Evolutionary conservation across 2,329 filamentous ascomycete species (phyloP).

Genomic region (Aspergillus versicolor): DNA sequence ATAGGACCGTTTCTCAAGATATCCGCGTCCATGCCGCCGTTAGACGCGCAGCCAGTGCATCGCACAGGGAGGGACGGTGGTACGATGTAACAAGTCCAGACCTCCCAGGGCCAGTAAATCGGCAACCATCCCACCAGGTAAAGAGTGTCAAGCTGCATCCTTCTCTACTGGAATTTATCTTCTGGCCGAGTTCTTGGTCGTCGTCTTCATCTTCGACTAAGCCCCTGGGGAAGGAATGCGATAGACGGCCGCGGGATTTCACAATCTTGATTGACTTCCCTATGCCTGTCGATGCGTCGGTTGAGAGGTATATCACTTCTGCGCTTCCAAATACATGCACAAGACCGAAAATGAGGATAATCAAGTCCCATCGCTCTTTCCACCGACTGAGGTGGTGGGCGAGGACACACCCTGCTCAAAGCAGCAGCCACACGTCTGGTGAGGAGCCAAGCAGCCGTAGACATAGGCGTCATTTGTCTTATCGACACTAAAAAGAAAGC

Average conservation of each 20-base stretch:
- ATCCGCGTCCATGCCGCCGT: background rate
- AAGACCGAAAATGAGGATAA: background rate
- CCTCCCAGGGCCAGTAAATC: too few species aligned
- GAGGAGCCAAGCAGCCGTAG: background rate
- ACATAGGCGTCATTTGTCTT: background rate
- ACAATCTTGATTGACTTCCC: background rate
- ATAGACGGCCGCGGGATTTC: background rate
- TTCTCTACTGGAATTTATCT: too few species aligned
- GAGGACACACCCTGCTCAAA: background rate
- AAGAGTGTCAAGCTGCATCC: too few species aligned
- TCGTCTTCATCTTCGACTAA: too few species aligned
- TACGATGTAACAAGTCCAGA: background rate
- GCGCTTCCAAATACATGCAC: background rate
- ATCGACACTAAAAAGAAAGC: background rate
- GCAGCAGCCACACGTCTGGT: background rate
- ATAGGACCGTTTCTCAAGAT: background rate
- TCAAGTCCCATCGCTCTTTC: background rate
- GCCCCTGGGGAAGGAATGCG: too few species aligned
- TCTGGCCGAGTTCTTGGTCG: too few species aligned
- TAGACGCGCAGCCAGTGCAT: background rate
- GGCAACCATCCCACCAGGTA: too few species aligned
- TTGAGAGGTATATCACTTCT: background rate
- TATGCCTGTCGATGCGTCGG: background rate
- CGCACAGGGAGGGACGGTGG: background rate
- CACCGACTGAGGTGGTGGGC: background rate